phyloP scores from a whole-genome alignment of 257 asterid genomes.

The Avicennia marina region DNA sequence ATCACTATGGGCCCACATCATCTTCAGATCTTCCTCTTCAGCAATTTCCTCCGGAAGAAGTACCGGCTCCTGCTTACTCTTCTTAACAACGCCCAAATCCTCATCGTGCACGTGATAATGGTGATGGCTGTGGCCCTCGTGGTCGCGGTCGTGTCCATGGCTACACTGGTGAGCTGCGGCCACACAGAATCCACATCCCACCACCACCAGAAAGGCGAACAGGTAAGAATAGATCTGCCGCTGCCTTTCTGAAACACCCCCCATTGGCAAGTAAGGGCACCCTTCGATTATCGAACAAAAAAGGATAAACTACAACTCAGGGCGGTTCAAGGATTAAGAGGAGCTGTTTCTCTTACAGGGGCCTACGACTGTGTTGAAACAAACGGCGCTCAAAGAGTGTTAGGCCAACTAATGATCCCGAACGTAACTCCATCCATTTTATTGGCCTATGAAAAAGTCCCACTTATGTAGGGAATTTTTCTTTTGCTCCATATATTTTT shows the following conservation, averaged over 20 bases:
- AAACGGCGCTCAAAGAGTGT: constrained; percentile 72
- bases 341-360: constrained; percentile 69
- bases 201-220: constrained; percentile 25
- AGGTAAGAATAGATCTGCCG: constrained; percentile 33
- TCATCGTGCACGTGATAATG: constrained; percentile 33
- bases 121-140: constrained; percentile 26
- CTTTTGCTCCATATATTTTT: too few species aligned
- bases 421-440: constrained; percentile 78
- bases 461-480: too few species aligned
- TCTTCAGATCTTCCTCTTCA: constrained; percentile 83
- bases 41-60: constrained; percentile 93
- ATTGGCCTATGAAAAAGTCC: background rate
- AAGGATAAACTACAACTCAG: background rate
- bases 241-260: constrained; percentile 17
- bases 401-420: constrained; percentile 84
- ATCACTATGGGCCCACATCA: constrained; percentile 46
- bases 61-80: constrained; percentile 24
- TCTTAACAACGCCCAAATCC: constrained; percentile 21
- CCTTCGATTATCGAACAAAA: background rate
- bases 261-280: constrained; percentile 15
- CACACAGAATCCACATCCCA: constrained; percentile 32
- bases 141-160: constrained; percentile 42
- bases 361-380: constrained; percentile 73
- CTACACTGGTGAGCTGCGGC: constrained; percentile 57
- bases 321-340: constrained; percentile 28